These are phyloP conservation scores for Gastrodia elata DNA, from an alignment of 106 monocot genomes.

Conservation along the genomic window DNA sequence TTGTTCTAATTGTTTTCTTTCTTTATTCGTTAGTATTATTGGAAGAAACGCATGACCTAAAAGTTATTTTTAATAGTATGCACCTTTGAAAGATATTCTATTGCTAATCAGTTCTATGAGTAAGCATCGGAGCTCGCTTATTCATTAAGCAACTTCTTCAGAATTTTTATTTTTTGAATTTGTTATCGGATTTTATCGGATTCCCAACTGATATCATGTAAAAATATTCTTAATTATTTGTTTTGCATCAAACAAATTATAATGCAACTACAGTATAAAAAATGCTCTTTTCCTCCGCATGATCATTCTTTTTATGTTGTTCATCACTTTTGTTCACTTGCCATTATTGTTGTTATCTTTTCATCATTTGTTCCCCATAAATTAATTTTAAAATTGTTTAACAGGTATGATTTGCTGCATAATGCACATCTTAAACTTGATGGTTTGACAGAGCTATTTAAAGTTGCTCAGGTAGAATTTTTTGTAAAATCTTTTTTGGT, in stretches of 20 bases:
- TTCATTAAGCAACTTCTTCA: too few species aligned
- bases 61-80: too few species aligned
- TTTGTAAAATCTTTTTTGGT: neutral
- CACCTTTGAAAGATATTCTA: too few species aligned
- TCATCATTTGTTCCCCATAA: neutral
- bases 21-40: too few species aligned
- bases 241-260: neutral
- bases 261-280: neutral
- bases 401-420: slow-evolving; percentile 91
- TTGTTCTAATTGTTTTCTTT: too few species aligned
- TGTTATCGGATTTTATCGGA: neutral
- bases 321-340: neutral
- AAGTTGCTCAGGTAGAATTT: slow-evolving; percentile 66
- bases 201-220: neutral
- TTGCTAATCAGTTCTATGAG: too few species aligned
- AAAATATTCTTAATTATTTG: neutral
- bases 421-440: slow-evolving; percentile 99
- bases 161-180: neutral
- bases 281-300: neutral
- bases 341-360: neutral
- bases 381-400: neutral
- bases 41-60: too few species aligned
- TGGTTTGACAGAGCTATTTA: slow-evolving; percentile 84
- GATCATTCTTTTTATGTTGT: neutral
- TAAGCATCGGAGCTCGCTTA: too few species aligned